Evolutionary conservation across 305 asterid species (phyloP).

Genomic region (Fraxinus latifolia): DNA sequence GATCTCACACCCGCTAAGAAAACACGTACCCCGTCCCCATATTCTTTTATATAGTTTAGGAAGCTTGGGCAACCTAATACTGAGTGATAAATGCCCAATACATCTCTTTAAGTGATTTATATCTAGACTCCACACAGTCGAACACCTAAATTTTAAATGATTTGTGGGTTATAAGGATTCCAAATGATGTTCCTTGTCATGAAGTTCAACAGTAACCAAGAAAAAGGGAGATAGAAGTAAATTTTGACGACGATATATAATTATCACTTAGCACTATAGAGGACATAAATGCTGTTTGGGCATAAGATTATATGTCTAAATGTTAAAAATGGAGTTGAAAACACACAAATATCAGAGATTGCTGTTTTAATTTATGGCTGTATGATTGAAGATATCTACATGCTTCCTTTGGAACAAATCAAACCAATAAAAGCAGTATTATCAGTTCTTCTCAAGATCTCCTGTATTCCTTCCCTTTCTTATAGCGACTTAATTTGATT

Average conservation of each 20-base stretch:
- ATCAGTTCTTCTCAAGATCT: not conserved
- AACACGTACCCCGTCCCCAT: not conserved
- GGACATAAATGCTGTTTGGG: not conserved
- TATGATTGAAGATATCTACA: not conserved
- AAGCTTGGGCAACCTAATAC: not conserved
- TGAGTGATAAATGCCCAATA: not conserved
- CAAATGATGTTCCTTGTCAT: not conserved
- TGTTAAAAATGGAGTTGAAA: not conserved
- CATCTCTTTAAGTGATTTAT: not conserved
- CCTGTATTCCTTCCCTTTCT: not conserved
- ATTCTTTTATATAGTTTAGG: not conserved
- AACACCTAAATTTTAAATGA: not conserved
- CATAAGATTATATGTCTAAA: not conserved
- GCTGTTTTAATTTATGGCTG: not conserved
- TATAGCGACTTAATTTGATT: not conserved
- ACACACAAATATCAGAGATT: not conserved
- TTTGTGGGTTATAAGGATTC: not conserved
- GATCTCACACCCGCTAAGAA: not conserved
- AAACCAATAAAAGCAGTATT: not conserved
- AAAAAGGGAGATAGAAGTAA: not conserved
- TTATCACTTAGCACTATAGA: not conserved
- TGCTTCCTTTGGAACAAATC: not conserved
- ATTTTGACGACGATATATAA: not conserved
- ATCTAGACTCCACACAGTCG: not conserved
- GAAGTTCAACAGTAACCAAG: not conserved